These are phyloP conservation scores for Coniochaeta sp. DNA, from an alignment of 2,329 filamentous ascomycete genomes.

Conservation along the genomic window DNA sequence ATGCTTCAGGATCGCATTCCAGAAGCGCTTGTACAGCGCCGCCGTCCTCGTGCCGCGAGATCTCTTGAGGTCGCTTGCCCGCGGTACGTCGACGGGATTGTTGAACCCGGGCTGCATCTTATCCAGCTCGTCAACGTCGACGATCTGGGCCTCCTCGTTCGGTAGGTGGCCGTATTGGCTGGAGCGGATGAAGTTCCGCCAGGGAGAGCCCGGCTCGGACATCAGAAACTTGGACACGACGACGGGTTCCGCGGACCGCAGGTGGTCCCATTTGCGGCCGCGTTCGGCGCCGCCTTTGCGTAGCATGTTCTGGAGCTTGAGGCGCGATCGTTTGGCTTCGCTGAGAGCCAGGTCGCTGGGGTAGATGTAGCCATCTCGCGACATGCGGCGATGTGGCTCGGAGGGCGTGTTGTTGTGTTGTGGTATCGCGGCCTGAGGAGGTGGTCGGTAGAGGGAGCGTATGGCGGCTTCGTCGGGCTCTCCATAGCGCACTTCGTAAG, in stretches of 20 bases:
- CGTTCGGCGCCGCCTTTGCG: slow-evolving; percentile 37
- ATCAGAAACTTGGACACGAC: slow-evolving; percentile 44
- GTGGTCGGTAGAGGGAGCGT: slow-evolving; percentile 27
- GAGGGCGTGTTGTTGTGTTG: slow-evolving; percentile 34
- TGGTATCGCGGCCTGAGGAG: slow-evolving; percentile 27
- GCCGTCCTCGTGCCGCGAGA: slow-evolving; percentile 24
- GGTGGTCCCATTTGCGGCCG: slow-evolving; percentile 52
- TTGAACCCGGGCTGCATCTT: slow-evolving; percentile 40
- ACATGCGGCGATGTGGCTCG: slow-evolving; percentile 33
- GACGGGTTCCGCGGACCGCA: slow-evolving; percentile 50
- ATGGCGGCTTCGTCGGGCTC: slow-evolving; percentile 28
- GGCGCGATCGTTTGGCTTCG: slow-evolving; percentile 13
- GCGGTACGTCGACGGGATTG: slow-evolving; percentile 23
- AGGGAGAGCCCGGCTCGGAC: slow-evolving; percentile 32
- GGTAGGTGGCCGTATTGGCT: slow-evolving; percentile 41
- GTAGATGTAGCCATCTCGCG: slow-evolving; percentile 39
- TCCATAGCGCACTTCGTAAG: slow-evolving; percentile 35
- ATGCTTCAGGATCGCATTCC: slow-evolving; percentile 66
- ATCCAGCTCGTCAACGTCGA: slow-evolving; percentile 35
- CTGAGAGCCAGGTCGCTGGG: slow-evolving; percentile 24
- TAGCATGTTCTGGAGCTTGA: slow-evolving; percentile 37
- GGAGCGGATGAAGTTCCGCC: slow-evolving; percentile 46
- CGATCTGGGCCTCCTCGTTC: slow-evolving; percentile 39
- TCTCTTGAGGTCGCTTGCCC: slow-evolving; percentile 15
- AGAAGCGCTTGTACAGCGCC: slow-evolving; percentile 52